A percentile compares a stretch with the other conserved stretches of the same genome.
These are phyloP conservation scores for Cryoendolithus antarcticus DNA, from an alignment of 2,329 filamentous ascomycete species.

Conservation along the genomic window DNA sequence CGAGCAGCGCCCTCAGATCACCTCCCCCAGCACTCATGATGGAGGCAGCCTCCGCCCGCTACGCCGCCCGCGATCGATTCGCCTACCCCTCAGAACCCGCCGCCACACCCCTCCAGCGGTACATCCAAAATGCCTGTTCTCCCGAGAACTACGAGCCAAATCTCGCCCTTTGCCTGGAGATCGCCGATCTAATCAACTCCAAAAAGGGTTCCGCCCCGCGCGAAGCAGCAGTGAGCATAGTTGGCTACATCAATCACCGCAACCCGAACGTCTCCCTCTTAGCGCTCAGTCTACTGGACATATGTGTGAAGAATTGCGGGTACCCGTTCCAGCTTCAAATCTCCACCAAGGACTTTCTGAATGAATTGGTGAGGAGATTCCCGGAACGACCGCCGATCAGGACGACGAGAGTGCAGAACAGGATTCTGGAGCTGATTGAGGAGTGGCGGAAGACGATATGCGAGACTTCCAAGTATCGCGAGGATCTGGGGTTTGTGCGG, in stretches of 20 bases:
- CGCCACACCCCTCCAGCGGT: conserved; percentile 81
- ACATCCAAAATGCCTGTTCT: conserved; percentile 91
- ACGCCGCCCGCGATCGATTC: conserved; percentile 91
- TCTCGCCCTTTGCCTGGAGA: conserved; percentile 89
- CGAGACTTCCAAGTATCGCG: conserved; percentile 93
- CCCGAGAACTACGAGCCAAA: conserved; percentile 98
- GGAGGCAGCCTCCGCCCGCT: conserved; percentile 93
- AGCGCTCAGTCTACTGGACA: conserved; percentile 82
- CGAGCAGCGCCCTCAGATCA: neutral
- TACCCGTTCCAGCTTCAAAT: conserved; percentile 98
- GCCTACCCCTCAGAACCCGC: conserved; percentile 66
- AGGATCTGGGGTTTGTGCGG: conserved; percentile 87
- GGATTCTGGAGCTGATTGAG: conserved; percentile 91
- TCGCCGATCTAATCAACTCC: conserved; percentile 87
- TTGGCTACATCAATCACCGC: conserved; percentile 89
- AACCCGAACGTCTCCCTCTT: conserved; percentile 91
- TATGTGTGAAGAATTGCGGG: conserved; percentile 98
- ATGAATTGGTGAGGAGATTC: conserved; percentile 91
- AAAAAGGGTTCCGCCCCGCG: conserved; percentile 94
- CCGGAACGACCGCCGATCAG: conserved; percentile 85
- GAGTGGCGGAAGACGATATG: conserved; percentile 98
- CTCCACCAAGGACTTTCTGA: conserved; percentile 96
- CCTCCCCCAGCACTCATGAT: conserved; percentile 27
- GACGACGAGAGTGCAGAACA: conserved; percentile 73
- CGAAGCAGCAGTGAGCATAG: conserved; percentile 86